phyloP scores from a whole-genome alignment of 805 yeast species.

The Debaryomyces castellii region DNA sequence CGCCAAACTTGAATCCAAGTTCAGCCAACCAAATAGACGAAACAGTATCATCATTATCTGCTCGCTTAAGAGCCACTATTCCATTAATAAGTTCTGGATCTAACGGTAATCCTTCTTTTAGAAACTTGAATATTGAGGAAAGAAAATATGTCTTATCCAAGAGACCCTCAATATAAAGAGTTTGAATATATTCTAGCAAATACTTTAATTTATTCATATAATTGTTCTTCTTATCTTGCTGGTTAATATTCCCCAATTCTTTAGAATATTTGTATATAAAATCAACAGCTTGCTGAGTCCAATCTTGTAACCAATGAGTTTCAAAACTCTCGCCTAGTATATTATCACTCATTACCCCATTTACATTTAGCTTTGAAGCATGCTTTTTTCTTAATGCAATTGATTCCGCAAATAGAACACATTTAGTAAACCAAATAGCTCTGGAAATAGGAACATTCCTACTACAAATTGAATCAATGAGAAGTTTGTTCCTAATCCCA shows the following conservation, averaged over 20 bases:
- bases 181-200: constrained; percentile 56
- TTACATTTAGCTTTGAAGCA: constrained; percentile 14
- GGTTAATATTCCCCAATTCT: constrained; percentile 27
- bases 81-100: constrained; percentile 24
- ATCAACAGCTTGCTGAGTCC: constrained; percentile 83
- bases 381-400: constrained; percentile 30
- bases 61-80: constrained; percentile 16
- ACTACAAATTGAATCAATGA: constrained; percentile 70
- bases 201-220: constrained; percentile 60
- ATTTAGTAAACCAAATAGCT: constrained; percentile 88
- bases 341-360: constrained; percentile 5
- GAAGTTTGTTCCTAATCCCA: constrained; percentile 72
- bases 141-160: constrained; percentile 63
- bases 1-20: constrained; percentile 33
- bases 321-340: constrained; percentile 34
- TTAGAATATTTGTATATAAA: constrained; percentile 53
- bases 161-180: constrained; percentile 67
- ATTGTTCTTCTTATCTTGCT: constrained; percentile 28
- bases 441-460: constrained; percentile 73
- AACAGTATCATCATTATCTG: constrained; percentile 22
- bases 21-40: constrained; percentile 11
- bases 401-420: constrained; percentile 79
- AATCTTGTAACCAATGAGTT: constrained; percentile 72
- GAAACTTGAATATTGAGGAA: constrained; percentile 58
- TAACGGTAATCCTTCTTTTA: constrained; percentile 39